Base-by-base conservation (phyloP, 2,329 filamentous ascomycete genomes). In the Fusarium sp. region DNA sequence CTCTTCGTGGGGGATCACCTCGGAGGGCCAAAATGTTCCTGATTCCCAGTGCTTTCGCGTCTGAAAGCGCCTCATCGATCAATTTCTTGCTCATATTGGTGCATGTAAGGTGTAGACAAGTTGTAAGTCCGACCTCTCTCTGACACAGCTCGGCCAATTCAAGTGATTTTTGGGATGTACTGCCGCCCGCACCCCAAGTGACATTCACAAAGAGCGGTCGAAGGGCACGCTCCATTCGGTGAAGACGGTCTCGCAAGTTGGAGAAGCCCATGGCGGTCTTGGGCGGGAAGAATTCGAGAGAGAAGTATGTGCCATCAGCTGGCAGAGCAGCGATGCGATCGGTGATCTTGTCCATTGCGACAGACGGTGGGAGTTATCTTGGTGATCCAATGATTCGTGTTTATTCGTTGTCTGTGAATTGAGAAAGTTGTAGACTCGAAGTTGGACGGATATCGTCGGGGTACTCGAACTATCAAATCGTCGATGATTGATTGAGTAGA, bases 251-350 rank as follows among this genome's bases (percentile, higher is more conserved):
- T 80, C 95, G 93, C 61, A 99, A 90, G 82, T 99, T 99, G 71
- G 94, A 92, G 78, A 96, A 97, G 73, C 96, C 96, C 91, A 97
- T 97, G 69, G 92, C 88, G 51, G 96, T 99, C 86, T 98, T 99
- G 72, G 96, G 96, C 75, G 96, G 96, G 85, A 99, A 99, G 90
- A 99, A 99, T 85, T 99, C 96, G 83, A 98, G 92, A 52, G 96
- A 98, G 84, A 97, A 97, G 86, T 96, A 98, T 80, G 89, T 91
- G 73, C 90, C 89, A 82, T 93, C 90, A 73, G 92, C 89, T 82
- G 94, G 93, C 84, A 99, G 85, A 69, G 94, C 93, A 83, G 93
- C 93, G 80, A 98, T 95, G 87, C 97, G 97, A 87, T 97, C 93
- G 71, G 94, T 97, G 80, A 98, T 95, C 84, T 93, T 96, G 85